Base-by-base conservation (phyloP, 306 rosid genomes). In the Luffa acutangula region DNA sequence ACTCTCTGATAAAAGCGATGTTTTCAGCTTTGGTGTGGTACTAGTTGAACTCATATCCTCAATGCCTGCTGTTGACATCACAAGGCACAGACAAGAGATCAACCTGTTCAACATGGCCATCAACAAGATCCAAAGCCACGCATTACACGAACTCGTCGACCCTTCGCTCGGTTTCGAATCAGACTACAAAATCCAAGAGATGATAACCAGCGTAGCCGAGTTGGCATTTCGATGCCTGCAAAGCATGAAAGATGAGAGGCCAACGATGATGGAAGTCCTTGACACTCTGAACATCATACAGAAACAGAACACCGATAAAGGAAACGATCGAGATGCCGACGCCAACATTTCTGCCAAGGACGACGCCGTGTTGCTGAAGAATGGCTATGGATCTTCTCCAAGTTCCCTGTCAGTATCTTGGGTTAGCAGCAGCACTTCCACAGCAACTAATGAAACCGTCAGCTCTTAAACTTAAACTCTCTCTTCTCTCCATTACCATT, bases 11-110 rank as follows among this genome's bases (percentile, higher is more conserved):
- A 92, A 87, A 78, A 94, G 98, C 45, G 98, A 94, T 64, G 97
- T 94, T 3, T 94, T 80, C 58, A 92, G 97, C 91, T 92, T 91
- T 11, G 98, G 98, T 7, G 98, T 94, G 49, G 97, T 94, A 31
- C 31, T 94, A 56, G 46, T 91, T 41, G 98, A 94, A 80, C 88
- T 92, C 34, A 86, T 94, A 57, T 91, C 98, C 4, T 92, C 98
- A 2, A 69, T 86, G 89, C 97, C 95, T 21, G 95, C 97, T n/a
- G 93, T 92, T 39, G 97, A 94, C 21, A 89, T 92, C 78, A 89
- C 97, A 18, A 85, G 98, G 75, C 97, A 89, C 78, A 63, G 92
- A 10, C 97, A 89, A 2, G 97, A 94, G 81, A 92, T 94, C 74
- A 94, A 94, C 80, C 80, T 94, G 78, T 82, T 94, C 0, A 91